Percentiles rank a stretch among this genome's conserved stretches.
These are phyloP conservation scores for Pythium folliculosum DNA, from an alignment of 352 stramenopile species.

Conservation along the genomic window DNA sequence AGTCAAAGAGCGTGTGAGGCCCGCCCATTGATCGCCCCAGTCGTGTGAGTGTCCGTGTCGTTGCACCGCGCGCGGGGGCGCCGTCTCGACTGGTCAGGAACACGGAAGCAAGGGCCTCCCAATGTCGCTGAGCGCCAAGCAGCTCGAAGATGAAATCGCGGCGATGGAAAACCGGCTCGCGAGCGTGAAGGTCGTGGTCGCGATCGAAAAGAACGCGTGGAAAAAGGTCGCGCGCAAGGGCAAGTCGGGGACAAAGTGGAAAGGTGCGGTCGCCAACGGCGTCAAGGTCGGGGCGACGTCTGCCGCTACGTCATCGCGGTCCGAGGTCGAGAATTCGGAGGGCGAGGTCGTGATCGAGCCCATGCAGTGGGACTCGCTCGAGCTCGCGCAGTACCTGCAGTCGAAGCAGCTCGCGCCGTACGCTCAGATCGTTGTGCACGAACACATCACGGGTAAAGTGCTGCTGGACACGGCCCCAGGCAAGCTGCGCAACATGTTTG, in stretches of 20 bases:
- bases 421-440: constrained; percentile 50
- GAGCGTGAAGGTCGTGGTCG: constrained; percentile 52
- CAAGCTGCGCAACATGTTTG: constrained; percentile 51
- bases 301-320: neutral
- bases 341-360: constrained; percentile 30
- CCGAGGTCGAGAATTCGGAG: constrained; percentile 18
- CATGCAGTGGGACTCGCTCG: constrained; percentile 55
- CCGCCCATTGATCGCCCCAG: too few species aligned
- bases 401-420: constrained; percentile 45
- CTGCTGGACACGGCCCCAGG: constrained; percentile 48
- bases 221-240: constrained; percentile 47
- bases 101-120: neutral
- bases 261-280: constrained; percentile 33
- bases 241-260: constrained; percentile 67
- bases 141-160: constrained; percentile 58
- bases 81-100: neutral
- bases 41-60: neutral
- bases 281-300: neutral
- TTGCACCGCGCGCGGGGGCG: neutral
- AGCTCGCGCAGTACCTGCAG: constrained; percentile 63
- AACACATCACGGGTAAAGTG: constrained; percentile 65
- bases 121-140: constrained; percentile 46
- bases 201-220: constrained; percentile 57
- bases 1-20: neutral
- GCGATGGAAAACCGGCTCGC: constrained; percentile 65